Base-by-base conservation (phyloP, 495 filamentous ascomycete genomes). In the Xylaria grammica region DNA sequence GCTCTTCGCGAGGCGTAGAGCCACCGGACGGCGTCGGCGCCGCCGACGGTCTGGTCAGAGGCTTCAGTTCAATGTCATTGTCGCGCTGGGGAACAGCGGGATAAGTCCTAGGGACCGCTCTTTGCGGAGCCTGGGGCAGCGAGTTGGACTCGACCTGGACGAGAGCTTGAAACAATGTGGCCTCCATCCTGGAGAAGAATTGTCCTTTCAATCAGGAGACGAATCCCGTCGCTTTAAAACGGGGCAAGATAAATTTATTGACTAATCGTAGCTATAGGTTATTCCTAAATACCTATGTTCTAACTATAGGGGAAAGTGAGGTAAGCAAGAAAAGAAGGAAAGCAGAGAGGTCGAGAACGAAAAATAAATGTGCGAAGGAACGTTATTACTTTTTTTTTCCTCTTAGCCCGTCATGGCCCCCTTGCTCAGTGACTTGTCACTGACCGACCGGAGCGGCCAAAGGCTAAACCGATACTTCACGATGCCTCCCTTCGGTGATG, bases 1-100 rank as follows among this genome's bases (percentile, higher is more conserved):
- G 52, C 53, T 76, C 79, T 72, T 52, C 76, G 19, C 53, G n/a
- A 73, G 82, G 80, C 15, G 80, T 82, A 32, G 73, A 69, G 19
- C 48, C 54, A 61, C 68, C 65, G 48, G 64, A 72, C 57, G 60
- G 67, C 7, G 66, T 56, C 30, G 60, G 65, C 48, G 65, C 64
- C 68, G 34, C 65, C 68, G 44, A 55, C 44, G 19, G 62, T 67
- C 63, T 72, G 65, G 62, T 75, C 3, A 76, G 58, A n/a, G 63
- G 67, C 45, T 75, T 65, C 10, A 81, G 68, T 55, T 79, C 78
- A 46, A 78, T 65, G 13, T 67, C 55, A 22, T 76, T 69, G 19
- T 69, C 65, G 4, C 57, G 65, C 59, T 72, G 69, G 20, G 75
- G 77, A 22, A 74, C 74, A 26, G 77, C 77, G 17, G 76, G 77